A percentile compares a stretch with the other conserved stretches of the same genome.
phyloP scores from a whole-genome alignment of 1,139 yeast genomes.

The Zhuliangozyma blackwelliae region DNA sequence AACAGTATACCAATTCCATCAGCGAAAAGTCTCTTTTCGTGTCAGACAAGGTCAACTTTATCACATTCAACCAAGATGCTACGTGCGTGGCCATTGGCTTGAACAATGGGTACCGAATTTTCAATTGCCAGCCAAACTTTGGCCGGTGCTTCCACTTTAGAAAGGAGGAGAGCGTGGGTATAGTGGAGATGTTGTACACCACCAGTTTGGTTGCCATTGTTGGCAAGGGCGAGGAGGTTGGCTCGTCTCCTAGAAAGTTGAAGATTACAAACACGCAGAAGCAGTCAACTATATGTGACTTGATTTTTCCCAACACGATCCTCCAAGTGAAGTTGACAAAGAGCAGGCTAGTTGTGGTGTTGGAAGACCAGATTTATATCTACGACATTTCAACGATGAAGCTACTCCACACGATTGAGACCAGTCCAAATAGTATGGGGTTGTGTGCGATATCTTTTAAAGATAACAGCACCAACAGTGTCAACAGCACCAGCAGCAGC shows the following conservation, averaged over 20 bases:
- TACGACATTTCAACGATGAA: constrained; percentile 89
- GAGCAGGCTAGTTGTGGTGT: constrained; percentile 65
- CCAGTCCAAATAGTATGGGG: constrained; percentile 64
- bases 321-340: constrained; percentile 75
- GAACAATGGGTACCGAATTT: constrained; percentile 72
- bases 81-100: constrained; percentile 84
- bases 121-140: constrained; percentile 78
- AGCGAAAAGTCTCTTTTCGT: constrained; percentile 7
- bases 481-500: background rate
- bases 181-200: constrained; percentile 87
- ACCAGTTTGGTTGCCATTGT: constrained; percentile 86
- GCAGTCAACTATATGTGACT: constrained; percentile 71
- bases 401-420: constrained; percentile 81
- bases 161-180: constrained; percentile 56
- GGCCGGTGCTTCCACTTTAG: constrained; percentile 64
- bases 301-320: constrained; percentile 83
- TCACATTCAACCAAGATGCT: constrained; percentile 88
- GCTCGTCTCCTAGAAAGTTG: constrained; percentile 75
- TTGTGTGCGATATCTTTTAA: constrained; percentile 69
- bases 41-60: constrained; percentile 39
- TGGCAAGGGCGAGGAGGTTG: constrained; percentile 81
- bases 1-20: constrained; percentile 8
- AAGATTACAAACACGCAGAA: constrained; percentile 78
- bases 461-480: constrained; percentile 40
- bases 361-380: constrained; percentile 82